Evolutionary conservation across 371 early-diverging fungal species (phyloP), one percentile per base, ranked within the genome.

Genomic region (Rhizomucor pusillus): DNA sequence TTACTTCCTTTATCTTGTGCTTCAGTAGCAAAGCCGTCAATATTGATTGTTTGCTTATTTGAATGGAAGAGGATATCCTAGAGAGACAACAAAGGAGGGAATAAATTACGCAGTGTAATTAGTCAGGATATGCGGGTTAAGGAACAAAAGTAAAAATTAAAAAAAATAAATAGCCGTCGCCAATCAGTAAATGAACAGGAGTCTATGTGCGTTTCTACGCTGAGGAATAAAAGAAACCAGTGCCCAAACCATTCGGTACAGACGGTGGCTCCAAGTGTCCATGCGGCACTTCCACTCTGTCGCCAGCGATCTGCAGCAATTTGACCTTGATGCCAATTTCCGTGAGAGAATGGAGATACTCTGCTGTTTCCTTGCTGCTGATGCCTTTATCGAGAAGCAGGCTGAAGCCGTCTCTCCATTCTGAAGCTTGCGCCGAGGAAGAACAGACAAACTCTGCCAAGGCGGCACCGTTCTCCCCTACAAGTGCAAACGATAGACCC

Each of bases 321-420:
- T 85, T 81, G 29, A 88, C 73, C 49, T 83, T 81, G 22, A 89
- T 77, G n/a, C 79, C 84, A 41, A 85, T 72, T 52, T 90, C 89
- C 0, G 89, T 87, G 41, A 90, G 61, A 1, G 80, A 67, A 40
- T 79, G 79, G 18, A 90, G 73, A 16, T 77, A 71, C 56, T 80
- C 86, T 2, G 85, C 85, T 3, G 83, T 82, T 19, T 85, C 86
- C 49, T 84, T 81, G 47, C 75, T 85, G 2, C 72, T 72, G 55
- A 89, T 85, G 45, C 80, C 71, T 46, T 81, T 73, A 58, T 87
- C 85, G 1, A 89, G 58, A 1, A 89, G 57, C 85, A 90, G 80
- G 58, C 84, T 86, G 50, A 90, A 82, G 1, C 89, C 91, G 62
- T 90, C 91, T n/a, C 82, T 86, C 91, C 91, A 90, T 57, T 90